These are phyloP conservation scores for Metschnikowia bowlesiae DNA, from an alignment of 805 yeast genomes.

Conservation along the genomic window DNA sequence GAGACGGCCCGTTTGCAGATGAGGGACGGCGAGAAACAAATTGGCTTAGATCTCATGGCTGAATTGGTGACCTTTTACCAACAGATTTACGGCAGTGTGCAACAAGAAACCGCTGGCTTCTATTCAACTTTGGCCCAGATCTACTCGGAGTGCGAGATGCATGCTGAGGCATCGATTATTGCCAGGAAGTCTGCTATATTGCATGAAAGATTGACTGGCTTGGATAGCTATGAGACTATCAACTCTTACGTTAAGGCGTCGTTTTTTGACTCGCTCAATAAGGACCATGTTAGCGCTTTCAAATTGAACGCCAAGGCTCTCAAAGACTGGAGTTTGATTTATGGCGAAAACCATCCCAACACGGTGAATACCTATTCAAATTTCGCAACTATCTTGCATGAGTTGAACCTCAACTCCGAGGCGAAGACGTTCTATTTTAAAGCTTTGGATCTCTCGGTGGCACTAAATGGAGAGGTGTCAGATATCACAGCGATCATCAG, in stretches of 20 bases:
- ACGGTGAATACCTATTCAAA: constrained; percentile 58
- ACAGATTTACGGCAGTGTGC: constrained; percentile 78
- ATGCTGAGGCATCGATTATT: constrained; percentile 55
- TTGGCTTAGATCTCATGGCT: constrained; percentile 58
- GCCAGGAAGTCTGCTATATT: constrained; percentile 68
- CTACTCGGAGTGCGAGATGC: constrained; percentile 55
- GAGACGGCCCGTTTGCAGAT: constrained; percentile 51
- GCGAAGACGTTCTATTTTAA: constrained; percentile 51
- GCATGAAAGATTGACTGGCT: constrained; percentile 75
- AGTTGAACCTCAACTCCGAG: constrained; percentile 42
- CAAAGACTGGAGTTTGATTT: constrained; percentile 52
- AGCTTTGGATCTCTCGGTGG: constrained; percentile 48
- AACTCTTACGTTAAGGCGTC: constrained; percentile 73
- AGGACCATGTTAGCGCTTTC: constrained; percentile 57
- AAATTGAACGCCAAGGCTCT: constrained; percentile 58
- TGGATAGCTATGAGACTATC: constrained; percentile 73
- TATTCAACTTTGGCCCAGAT: constrained; percentile 63
- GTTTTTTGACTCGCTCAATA: constrained; percentile 58
- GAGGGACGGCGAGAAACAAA: constrained; percentile 40
- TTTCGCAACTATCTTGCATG: constrained; percentile 55
- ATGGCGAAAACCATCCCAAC: constrained; percentile 67
- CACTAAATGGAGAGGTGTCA: constrained; percentile 53
- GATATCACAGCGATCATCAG: constrained; percentile 61
- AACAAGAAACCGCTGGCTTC: constrained; percentile 71
- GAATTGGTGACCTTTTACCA: constrained; percentile 74